phyloP scores from a whole-genome alignment of 306 rosid species.

The Vigna reflexopilosa region DNA sequence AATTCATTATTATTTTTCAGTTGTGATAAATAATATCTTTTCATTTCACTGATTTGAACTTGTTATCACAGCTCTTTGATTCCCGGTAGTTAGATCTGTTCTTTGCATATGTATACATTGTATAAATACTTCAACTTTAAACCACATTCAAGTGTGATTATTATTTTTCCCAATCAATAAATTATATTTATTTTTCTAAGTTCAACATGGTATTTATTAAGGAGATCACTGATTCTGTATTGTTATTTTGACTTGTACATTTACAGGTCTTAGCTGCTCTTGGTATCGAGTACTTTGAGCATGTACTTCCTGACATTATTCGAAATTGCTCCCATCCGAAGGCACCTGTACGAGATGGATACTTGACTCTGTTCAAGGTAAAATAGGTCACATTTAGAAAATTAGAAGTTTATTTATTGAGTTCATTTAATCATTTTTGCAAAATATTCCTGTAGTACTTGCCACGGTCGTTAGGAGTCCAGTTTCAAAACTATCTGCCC shows the following conservation, averaged over 20 bases:
- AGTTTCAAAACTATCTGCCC: conserved; percentile 90
- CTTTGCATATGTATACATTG: not conserved
- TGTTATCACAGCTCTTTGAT: not conserved
- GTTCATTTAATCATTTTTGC: conserved; percentile 36
- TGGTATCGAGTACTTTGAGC: conserved; percentile 84
- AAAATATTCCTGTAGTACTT: conserved; percentile 62
- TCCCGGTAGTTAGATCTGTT: not conserved
- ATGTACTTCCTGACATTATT: conserved; percentile 90
- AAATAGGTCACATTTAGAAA: conserved; percentile 13
- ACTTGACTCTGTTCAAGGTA: conserved; percentile 95
- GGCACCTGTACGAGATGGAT: conserved; percentile 97
- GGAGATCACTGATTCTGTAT: conserved; percentile 1
- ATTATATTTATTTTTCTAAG: not conserved
- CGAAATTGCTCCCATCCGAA: conserved; percentile 91
- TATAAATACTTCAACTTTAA: not conserved
- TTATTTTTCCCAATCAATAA: not conserved
- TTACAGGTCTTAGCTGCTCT: conserved; percentile 92
- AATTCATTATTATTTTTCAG: not conserved
- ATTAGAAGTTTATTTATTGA: conserved; percentile 11
- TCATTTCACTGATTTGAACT: not conserved
- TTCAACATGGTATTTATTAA: not conserved
- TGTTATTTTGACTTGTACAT: conserved; percentile 35
- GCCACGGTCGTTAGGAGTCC: conserved; percentile 92
- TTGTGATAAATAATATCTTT: not conserved
- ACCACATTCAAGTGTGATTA: not conserved